Percentiles rank a stretch among this genome's conserved stretches.
Evolutionary conservation across 345 rosid species (phyloP).

Genomic region (Melaleuca alternifolia): DNA sequence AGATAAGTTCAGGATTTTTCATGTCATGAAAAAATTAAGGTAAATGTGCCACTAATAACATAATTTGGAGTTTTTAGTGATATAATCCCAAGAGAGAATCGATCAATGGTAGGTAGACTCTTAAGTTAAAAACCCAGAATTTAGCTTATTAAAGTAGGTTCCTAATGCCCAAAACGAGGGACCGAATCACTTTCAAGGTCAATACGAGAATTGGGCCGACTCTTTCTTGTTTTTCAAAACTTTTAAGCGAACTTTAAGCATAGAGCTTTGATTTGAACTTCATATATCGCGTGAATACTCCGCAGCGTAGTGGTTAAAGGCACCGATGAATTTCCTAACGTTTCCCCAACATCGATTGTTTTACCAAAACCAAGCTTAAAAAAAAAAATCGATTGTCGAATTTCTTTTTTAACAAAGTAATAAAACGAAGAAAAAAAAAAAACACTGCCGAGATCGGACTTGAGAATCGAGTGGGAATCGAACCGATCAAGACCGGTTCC

Average conservation of each 20-base stretch:
- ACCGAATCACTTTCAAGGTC: neutral
- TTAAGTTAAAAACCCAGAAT: neutral
- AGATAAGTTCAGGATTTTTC: too few species aligned
- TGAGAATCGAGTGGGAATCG: neutral
- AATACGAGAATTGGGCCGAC: neutral
- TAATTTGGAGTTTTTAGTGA: too few species aligned
- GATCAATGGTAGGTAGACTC: neutral
- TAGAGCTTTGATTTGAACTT: neutral
- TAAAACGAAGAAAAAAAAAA: neutral
- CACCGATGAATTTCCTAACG: neutral
- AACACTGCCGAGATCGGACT: neutral
- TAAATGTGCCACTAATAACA: too few species aligned
- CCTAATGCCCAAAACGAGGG: rapidly evolving
- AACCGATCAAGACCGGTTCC: neutral
- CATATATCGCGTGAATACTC: neutral
- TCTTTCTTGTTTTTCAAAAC: neutral
- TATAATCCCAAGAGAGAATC: too few species aligned
- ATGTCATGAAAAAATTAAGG: too few species aligned
- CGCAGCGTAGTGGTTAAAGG: neutral
- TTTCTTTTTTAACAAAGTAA: neutral
- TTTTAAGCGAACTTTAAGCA: neutral
- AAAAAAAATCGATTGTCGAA: neutral
- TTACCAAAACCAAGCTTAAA: neutral
- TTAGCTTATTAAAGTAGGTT: neutral
- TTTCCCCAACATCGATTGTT: neutral